Evolutionary conservation across 306 rosid genomes (phyloP), one percentile per base, ranked within the genome.

Genomic region (Geum urbanum): DNA sequence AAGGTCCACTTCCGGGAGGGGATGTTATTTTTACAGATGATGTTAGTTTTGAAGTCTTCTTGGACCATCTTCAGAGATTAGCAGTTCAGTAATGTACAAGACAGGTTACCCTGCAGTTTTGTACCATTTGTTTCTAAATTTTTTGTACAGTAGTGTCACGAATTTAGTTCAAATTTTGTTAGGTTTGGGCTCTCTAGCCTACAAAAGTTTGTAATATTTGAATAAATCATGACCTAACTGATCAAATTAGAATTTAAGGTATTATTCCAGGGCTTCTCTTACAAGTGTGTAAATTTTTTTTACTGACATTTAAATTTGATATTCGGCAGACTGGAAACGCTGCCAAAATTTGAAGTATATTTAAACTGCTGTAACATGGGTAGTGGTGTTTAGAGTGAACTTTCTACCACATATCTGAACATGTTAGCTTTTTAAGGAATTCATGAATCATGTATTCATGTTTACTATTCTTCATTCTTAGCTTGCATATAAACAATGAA

Each of bases 31-130:
- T 94, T 51, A 94, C 97, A 0, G 99, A 91, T 57, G 99, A 94
- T 70, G 99, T 94, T 63, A 83, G 99, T 77, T 94, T 94, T 74
- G 97, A 94, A 79, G 97, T 94, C 65, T 94, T 94, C 86, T 78
- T 91, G 73, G 97, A 94, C 76, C 99, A 94, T 85, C 92, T 91
- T 43, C 95, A 91, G 84, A 94, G 99, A 91, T 74, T 94, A 84
- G 96, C 88, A 7, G 96, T 91, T 87, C 97, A 94, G 78, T 94
- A 72, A 74, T 73, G 68, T 52, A 50, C 61, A 61, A 24, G 10
- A 59, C 37, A 32, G 47, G 66, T 49, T 46, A 37, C 39, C 59
- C 55, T 37, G 69, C 76, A 71, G 55, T 71, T 79, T 77, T 79
- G 86, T 76, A 79, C 20, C 14, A 44, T 79, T 67, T 60, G 64